Evolutionary conservation across 148 eudicot species (phyloP), one percentile per base, ranked within the genome.

Genomic region (Amaranthus palmeri): DNA sequence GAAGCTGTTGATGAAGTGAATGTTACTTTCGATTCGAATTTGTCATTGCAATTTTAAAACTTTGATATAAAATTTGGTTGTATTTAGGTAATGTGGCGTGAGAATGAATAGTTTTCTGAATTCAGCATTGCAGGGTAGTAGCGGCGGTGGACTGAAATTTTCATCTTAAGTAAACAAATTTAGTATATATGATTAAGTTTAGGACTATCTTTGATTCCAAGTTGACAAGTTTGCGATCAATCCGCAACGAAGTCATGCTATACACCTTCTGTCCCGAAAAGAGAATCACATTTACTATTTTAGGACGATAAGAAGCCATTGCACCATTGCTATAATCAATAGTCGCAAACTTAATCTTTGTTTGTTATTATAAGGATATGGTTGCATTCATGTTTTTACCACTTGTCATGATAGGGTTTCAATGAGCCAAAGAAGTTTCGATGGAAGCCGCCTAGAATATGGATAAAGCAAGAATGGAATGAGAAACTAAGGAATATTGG

Each of bases 401-500:
- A 4, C 45, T 48, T 14, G 42, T 72, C 56, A 36, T 56, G 7
- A 56, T 59, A 90, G 96, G 74, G 73, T 69, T 69, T 65, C 14
- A 73, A 72, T 58, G 92, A 86, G 53, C 71, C 73, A 17, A 86
- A 85, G 73, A 72, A 79, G 50, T 80, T 17, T 60, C 77, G 84
- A 44, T 74, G 85, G 84, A 83, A 82, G 75, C 86, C 91, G 49
- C 81, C 83, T 46, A 86, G 80, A 58, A 66, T 88, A 61, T 84
- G 88, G 72, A 87, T 88, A 70, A 92, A 90, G 81, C 88, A 79
- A 55, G 96, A 85, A 59, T 89, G 96, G 92, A 90, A 93, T 25
- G 96, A 85, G 74, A 91, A 90, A 77, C 74, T 93, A 52, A 89
- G 81, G 80, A 88, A 81, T 76, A 74, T 88, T 58, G 84, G 88